Evolutionary conservation across 805 yeast species (phyloP).

Genomic region (Candida corydali): DNA sequence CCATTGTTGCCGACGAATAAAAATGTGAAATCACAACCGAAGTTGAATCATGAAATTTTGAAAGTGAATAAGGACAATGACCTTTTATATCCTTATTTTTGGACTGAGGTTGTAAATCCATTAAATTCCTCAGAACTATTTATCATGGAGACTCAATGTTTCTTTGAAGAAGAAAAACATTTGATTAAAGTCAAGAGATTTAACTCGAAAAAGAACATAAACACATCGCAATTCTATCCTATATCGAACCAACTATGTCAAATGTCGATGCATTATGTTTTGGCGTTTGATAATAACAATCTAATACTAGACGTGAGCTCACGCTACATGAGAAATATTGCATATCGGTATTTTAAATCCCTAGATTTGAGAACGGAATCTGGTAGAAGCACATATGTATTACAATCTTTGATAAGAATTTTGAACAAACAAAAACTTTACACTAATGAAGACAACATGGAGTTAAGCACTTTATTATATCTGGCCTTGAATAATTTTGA

Average conservation of each 20-base stretch:
- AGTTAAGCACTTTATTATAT: conserved; percentile 17
- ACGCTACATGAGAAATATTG: conserved; percentile 27
- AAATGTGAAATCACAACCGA: conserved; percentile 19
- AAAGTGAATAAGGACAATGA: conserved; percentile 25
- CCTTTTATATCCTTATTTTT: conserved; percentile 30
- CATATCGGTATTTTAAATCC: conserved; percentile 24
- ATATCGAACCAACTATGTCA: conserved; percentile 17
- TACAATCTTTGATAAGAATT: conserved; percentile 20
- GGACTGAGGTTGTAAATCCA: conserved; percentile 35
- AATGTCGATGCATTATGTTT: conserved; percentile 29
- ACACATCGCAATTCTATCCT: conserved; percentile 19
- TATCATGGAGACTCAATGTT: conserved; percentile 24
- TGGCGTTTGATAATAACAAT: conserved; percentile 16
- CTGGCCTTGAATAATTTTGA: conserved; percentile 20
- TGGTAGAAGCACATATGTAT: conserved; percentile 21
- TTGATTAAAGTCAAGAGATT: conserved; percentile 18
- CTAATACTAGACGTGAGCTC: conserved; percentile 24
- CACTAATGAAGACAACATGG: conserved; percentile 10
- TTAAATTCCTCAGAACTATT: conserved; percentile 19
- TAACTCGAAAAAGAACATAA: conserved; percentile 3
- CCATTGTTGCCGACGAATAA: conserved; percentile 19
- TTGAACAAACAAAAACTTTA: conserved; percentile 13
- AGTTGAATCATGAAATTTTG: conserved; percentile 16
- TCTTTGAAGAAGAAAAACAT: conserved; percentile 23
- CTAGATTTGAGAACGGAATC: conserved; percentile 25